Evolutionary conservation across 1,139 yeast species (phyloP), one percentile per base, ranked within the genome.

Genomic region (Taphrina wiesneri): DNA sequence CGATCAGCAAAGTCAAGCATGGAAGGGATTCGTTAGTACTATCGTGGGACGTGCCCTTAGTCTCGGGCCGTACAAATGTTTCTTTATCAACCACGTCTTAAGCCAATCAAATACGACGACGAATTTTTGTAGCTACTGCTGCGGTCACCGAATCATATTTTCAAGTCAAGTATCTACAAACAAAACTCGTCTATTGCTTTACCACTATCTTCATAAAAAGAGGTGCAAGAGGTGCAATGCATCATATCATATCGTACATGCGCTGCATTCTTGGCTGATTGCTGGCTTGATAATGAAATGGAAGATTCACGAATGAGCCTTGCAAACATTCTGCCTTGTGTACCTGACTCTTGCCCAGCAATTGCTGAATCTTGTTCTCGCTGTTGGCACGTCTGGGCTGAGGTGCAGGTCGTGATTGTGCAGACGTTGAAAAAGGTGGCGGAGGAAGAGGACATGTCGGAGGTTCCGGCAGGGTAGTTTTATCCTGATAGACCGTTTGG

Each of bases 1-100:
- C 57, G 57, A 52, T 52, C 57, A 52, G 57, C 57, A 52, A 52
- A 19, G 46, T 36, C 57, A 52, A 52, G 57, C 57, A 52, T 34
- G 57, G 57, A 52, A 34, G 57, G 56, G 46, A 52, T 32, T 34
- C 46, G 46, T 52, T 34, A 52, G 46, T 52, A 52, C 57, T 52
- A 52, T 52, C 46, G 57, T 34, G 57, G 46, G 56, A 51, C 39
- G 39, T 32, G n/a, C n/a, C n/a, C n/a, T n/a, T n/a, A n/a, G n/a
- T n/a, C n/a, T n/a, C n/a, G n/a, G n/a, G n/a, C n/a, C n/a, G n/a
- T n/a, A n/a, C n/a, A n/a, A n/a, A n/a, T n/a, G n/a, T n/a, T n/a
- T n/a, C n/a, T n/a, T n/a, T n/a, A n/a, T n/a, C n/a, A n/a, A n/a
- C n/a, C n/a, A n/a, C n/a, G n/a, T n/a, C n/a, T n/a, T n/a, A n/a